Base-by-base conservation (phyloP, 805 yeast species). In the Metschnikowia amazonensis region DNA sequence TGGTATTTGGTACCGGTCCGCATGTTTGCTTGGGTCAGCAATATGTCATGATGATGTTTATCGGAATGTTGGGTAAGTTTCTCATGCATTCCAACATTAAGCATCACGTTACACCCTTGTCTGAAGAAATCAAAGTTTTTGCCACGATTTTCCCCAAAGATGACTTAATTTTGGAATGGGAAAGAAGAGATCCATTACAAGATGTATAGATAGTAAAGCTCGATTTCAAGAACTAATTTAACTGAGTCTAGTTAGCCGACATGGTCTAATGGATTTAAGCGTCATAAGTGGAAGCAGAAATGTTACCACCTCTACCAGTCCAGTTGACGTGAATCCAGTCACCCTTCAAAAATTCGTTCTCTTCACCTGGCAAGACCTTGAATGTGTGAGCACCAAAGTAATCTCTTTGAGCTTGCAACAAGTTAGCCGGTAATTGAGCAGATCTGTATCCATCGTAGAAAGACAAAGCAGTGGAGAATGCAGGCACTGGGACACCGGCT, bases 331-430 rank as follows among this genome's bases (percentile, higher is more conserved):
- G 99, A 72, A 92, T 85, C 77, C 84, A 82, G 63, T 79, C 94
- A 57, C 73, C 82, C 75, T 94, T 92, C 74, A 86, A 79, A 66
- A 72, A 72, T 44, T 75, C 89, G 65, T 80, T 77, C 60, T 89
- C 96, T 61, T 61, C 69, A 72, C 92, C 94, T 60, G 96, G 96
- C 67, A 89, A 77, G 55, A 94, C 95, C 72, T 81, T 81, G 89
- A 94, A 92, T 65, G 99, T 94, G 82, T 92, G 99, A 57, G 99
- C 98, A 76, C 99, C 99, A 65, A 92, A 92, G 88, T 89, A 92
- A 73, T 92, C 99, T 81, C 99, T 89, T 82, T 92, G 99, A 64
- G 98, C 99, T 79, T 92, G 99, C 69, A 92, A 79, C 74, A 92
- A 80, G 85, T 92, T 92, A 58, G 99, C 99, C 66, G 98, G 98